Conservation (phyloP, 257 asterid species). For the Lantana camara region DNA sequence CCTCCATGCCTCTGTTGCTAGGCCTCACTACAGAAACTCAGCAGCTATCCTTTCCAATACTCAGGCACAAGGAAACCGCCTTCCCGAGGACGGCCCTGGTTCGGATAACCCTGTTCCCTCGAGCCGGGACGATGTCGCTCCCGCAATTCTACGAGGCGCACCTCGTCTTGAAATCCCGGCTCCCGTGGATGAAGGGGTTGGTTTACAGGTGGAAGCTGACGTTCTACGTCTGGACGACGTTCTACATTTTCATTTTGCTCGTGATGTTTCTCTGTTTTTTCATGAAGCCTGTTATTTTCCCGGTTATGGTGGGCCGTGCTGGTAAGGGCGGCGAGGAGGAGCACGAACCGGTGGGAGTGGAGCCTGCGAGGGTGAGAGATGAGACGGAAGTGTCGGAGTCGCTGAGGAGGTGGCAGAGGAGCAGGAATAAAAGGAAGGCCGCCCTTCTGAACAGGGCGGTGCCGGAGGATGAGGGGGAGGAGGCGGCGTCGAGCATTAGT, state of each 20-base stretch:
- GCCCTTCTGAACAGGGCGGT: constrained; percentile 31
- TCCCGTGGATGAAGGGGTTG: constrained; percentile 64
- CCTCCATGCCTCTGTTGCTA: constrained; percentile 65
- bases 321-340: background rate
- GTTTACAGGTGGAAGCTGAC: constrained; percentile 75
- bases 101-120: constrained; percentile 54
- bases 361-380: constrained; percentile 18
- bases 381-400: constrained; percentile 37
- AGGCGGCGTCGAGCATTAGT: constrained; percentile 49
- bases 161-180: constrained; percentile 46
- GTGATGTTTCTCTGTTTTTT: constrained; percentile 42
- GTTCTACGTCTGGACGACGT: constrained; percentile 61
- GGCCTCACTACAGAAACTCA: constrained; percentile 68
- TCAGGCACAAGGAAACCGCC: constrained; percentile 60
- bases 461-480: constrained; percentile 18
- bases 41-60: constrained; percentile 42
- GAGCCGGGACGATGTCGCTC: constrained; percentile 57
- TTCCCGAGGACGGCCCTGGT: constrained; percentile 49
- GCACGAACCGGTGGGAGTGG: background rate
- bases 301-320: constrained; percentile 20
- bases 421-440: constrained; percentile 57
- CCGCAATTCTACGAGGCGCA: constrained; percentile 76
- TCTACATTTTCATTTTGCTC: constrained; percentile 45
- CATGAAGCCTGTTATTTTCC: constrained; percentile 56
- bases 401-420: constrained; percentile 47